Evolutionary conservation across 306 rosid species (phyloP).

Genomic region (Begonia peltatifolia): DNA sequence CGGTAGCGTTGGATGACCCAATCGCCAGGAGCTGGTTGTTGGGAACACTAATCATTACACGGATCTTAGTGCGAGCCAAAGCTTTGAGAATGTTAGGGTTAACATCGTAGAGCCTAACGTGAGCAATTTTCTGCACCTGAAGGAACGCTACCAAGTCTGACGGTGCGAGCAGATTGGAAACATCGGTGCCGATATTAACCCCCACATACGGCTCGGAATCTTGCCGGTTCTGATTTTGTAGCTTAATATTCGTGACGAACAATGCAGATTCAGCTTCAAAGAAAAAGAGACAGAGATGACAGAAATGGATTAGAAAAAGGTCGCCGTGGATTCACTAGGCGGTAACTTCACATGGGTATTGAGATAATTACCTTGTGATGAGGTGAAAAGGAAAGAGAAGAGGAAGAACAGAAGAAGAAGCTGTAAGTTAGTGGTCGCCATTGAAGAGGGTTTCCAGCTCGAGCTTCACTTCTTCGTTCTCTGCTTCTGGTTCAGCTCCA

Average conservation of each 20-base stretch:
- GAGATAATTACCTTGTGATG: conserved; percentile 23
- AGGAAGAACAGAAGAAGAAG: conserved; percentile 7
- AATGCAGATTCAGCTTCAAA: conserved; percentile 23
- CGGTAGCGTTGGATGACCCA: conserved; percentile 73
- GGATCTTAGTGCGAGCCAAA: conserved; percentile 39
- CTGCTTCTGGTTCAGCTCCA: conserved; percentile 32
- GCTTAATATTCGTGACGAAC: conserved; percentile 4
- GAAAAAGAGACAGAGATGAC: not conserved
- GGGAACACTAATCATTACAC: conserved; percentile 57
- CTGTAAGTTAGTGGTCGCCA: conserved; percentile 31
- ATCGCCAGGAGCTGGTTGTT: conserved; percentile 80
- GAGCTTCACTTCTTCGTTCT: conserved; percentile 35
- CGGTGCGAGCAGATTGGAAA: conserved; percentile 42
- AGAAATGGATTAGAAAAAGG: no score
- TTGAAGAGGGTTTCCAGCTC: conserved; percentile 23
- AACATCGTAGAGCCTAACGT: conserved; percentile 68
- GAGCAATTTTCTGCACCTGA: conserved; percentile 40
- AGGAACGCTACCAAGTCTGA: conserved; percentile 42
- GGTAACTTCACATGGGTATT: not conserved
- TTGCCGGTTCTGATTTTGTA: conserved; percentile 9
- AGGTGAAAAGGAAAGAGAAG: conserved; percentile 8
- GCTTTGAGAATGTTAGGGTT: conserved; percentile 60
- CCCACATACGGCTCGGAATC: conserved; percentile 57
- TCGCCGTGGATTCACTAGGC: not conserved
- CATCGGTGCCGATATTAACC: conserved; percentile 67